Base-by-base conservation (phyloP, 2,329 filamentous ascomycete species). In the Trichoderma aggressivum region DNA sequence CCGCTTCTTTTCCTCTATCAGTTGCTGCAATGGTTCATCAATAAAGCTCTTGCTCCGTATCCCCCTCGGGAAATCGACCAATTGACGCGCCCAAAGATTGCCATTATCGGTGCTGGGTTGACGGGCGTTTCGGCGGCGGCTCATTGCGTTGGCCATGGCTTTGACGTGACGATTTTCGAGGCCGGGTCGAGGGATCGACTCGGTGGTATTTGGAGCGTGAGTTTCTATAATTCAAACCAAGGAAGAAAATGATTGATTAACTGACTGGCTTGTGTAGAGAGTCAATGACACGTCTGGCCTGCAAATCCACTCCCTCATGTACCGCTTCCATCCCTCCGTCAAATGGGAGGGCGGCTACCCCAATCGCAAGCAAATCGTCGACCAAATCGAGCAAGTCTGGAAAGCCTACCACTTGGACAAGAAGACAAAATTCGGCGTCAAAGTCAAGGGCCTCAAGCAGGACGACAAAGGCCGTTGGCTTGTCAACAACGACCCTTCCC, bases 261-360 rank as follows among this genome's bases (percentile, higher is more conserved):
- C 1, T 36, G 7, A 4, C 21, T 53, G n/a, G 26, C 5, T 5
- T 4, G 21, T 16, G 14, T 71, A 93, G 89, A 87, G 87, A 80
- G 92, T 96, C 53, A 95, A 96, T 82, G 92, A 92, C 65, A 94
- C 92, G 0, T 94, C 92, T 0, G 89, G 92, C 18, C 86, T 97
- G 0, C 93, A 96, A 77, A 94, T 97, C 26, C 92, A 97, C 79
- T 93, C 90, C 24, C 80, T 94, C 71, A 96, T 96, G 93, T 97
- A 95, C 80, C 88, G 93, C 26, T 97, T 97, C 79, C 92, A 95
- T 75, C 94, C 94, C 0, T 92, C 91, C 0, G 88, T 97, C 1
- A 85, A 87, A 72, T 97, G 92, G 89, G 84, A 87, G 39, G 83
- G 85, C 34, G 92, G 92, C n/a, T 97, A 97, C 77, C 94, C 94